phyloP scores from a whole-genome alignment of 73 alveolate genomes.

The Paramecium primaurelia region DNA sequence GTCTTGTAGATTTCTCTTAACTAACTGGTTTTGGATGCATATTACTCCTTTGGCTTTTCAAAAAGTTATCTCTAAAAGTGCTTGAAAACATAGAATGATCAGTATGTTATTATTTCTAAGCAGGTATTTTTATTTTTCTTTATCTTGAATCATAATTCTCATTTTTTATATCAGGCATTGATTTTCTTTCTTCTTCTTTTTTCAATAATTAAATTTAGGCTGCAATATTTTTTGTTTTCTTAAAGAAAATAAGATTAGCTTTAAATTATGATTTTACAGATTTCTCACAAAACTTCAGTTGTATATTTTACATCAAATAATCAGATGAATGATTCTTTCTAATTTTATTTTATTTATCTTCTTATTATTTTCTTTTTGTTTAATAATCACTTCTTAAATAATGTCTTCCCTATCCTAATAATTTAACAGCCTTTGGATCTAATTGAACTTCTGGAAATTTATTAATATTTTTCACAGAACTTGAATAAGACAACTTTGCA shows the following conservation, averaged over 20 bases:
- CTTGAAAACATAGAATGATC: slow-evolving; percentile 12
- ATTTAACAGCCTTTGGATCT: slow-evolving; percentile 17
- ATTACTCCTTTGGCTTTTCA: slow-evolving; percentile 6
- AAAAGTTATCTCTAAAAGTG: neutral
- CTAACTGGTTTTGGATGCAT: neutral
- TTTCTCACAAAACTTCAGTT: neutral
- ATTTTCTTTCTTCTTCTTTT: neutral
- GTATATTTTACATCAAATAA: neutral
- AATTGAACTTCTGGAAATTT: slow-evolving; percentile 27
- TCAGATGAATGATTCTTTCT: neutral
- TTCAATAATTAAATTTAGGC: neutral
- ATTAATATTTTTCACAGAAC: neutral
- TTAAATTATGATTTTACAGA: slow-evolving; percentile 15
- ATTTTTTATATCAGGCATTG: neutral
- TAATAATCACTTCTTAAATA: neutral
- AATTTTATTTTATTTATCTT: neutral
- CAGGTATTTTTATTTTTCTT: neutral
- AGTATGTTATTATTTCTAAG: neutral
- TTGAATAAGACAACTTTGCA: neutral
- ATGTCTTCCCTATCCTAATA: neutral
- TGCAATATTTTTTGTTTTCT: slow-evolving; percentile 9
- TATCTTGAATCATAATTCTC: neutral
- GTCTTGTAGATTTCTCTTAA: neutral
- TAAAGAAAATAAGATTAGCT: slow-evolving; percentile 11
- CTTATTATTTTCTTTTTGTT: neutral